phyloP scores from a whole-genome alignment of 495 filamentous ascomycete species.

The Podospora conica region DNA sequence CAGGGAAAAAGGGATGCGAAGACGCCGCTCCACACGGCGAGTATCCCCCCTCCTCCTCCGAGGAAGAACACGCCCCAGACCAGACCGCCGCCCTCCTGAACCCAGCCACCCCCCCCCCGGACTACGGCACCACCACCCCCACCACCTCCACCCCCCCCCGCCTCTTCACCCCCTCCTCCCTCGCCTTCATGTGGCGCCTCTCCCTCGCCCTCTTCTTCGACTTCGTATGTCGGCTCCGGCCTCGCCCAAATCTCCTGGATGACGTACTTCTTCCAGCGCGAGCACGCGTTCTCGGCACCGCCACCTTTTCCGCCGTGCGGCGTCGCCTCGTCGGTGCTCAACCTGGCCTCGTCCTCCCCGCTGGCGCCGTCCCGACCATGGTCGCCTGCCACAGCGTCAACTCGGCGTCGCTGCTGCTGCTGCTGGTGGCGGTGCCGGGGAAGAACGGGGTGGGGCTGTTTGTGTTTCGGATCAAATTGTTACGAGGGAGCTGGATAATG shows the following conservation, averaged over 20 bases:
- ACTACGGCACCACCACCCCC: background rate
- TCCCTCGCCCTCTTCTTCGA: conserved; percentile 7
- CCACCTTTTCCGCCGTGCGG: background rate
- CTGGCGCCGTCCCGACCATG: conserved; percentile 1
- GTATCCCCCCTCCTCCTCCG: background rate
- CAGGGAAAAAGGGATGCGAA: background rate
- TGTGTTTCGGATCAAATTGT: conserved; percentile 4
- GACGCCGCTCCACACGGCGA: background rate
- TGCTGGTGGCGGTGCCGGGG: background rate
- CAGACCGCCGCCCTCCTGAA: background rate
- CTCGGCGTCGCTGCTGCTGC: conserved; percentile 8
- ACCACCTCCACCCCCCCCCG: background rate
- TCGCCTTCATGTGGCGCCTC: conserved; percentile 1
- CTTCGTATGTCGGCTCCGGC: conserved; percentile 4
- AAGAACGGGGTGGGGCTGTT: background rate
- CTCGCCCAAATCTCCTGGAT: conserved; percentile 7
- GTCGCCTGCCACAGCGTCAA: conserved; percentile 3
- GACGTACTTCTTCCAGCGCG: conserved; percentile 4
- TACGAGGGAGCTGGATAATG: conserved; percentile 5
- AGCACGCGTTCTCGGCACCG: background rate
- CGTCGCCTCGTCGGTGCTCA: conserved; percentile 3
- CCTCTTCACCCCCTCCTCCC: conserved; percentile 3
- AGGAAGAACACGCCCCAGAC: background rate
- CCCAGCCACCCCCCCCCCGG: background rate
- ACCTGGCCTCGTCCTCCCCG: conserved; percentile 1